phyloP scores from a whole-genome alignment of 768 basidiomycete species.

The Tylopilus rubrobrunneus region DNA sequence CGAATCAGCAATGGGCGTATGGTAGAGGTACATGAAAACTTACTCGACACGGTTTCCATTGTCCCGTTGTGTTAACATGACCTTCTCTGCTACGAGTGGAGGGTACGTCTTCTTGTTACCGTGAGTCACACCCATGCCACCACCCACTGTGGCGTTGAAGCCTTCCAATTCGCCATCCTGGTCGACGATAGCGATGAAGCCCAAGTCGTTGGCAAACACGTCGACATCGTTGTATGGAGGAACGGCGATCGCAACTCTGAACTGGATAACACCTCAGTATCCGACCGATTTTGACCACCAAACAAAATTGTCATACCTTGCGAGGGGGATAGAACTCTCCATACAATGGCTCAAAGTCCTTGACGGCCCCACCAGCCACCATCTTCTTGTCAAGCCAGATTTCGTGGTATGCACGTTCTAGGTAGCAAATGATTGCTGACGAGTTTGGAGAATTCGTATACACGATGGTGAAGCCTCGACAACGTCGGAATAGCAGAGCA shows the following conservation, averaged over 20 bases:
- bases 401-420: conserved; percentile 91
- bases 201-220: conserved; percentile 92
- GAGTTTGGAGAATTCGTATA: conserved; percentile 78
- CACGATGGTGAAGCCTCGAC: conserved; percentile 81
- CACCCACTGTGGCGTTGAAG: conserved; percentile 92
- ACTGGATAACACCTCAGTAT: conserved; percentile 43
- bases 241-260: conserved; percentile 95
- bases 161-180: conserved; percentile 74
- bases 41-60: conserved; percentile 93
- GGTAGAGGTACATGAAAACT: conserved; percentile 29
- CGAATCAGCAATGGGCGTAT: not conserved
- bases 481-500: conserved; percentile 88
- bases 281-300: not conserved
- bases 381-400: conserved; percentile 99
- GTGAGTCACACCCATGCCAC: conserved; percentile 99
- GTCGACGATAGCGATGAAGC: conserved; percentile 91
- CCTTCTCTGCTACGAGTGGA: conserved; percentile 81
- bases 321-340: conserved; percentile 96
- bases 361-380: conserved; percentile 88
- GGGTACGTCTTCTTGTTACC: conserved; percentile 99
- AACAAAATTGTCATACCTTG: conserved; percentile 53
- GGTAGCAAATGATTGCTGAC: conserved; percentile 88
- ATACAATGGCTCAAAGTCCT: conserved; percentile 96
- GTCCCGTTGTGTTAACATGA: conserved; percentile 93
- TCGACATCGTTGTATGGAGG: conserved; percentile 97